Evolutionary conservation across 1,139 yeast species (phyloP).

Genomic region (Yamadazyma triangularis): DNA sequence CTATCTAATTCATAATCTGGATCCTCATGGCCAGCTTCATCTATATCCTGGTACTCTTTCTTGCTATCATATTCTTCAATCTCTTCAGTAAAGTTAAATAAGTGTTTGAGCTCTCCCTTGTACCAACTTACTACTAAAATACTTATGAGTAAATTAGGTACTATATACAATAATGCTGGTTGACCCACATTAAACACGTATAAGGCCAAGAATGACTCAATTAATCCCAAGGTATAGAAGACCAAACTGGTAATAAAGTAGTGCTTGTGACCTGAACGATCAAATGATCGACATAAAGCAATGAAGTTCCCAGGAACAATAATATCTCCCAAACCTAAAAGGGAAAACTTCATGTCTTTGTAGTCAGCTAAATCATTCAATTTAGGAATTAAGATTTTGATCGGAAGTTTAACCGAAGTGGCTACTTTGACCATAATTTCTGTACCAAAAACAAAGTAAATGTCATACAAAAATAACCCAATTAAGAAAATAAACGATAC

Average conservation of each 20-base stretch:
- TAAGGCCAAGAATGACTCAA: constrained; percentile 37
- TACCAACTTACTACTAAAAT: constrained; percentile 20
- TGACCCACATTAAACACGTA: constrained; percentile 45
- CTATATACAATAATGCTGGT: constrained; percentile 63
- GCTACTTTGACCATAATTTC: constrained; percentile 65
- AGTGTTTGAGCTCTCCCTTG: constrained; percentile 32
- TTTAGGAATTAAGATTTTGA: constrained; percentile 48
- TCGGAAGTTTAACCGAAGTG: constrained; percentile 49
- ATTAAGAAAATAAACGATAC: constrained; percentile 41
- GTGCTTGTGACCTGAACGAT: constrained; percentile 24
- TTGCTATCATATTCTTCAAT: constrained; percentile 11
- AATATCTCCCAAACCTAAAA: constrained; percentile 59
- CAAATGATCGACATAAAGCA: constrained; percentile 45
- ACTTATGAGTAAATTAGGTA: constrained; percentile 40
- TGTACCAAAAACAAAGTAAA: constrained; percentile 63
- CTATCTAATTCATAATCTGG: constrained; percentile 16
- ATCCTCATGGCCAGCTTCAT: constrained; percentile 5
- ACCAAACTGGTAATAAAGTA: constrained; percentile 42
- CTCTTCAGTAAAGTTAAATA: constrained; percentile 26
- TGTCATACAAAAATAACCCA: constrained; percentile 57
- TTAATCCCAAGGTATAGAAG: constrained; percentile 44
- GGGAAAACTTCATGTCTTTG: constrained; percentile 13
- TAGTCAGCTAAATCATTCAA: constrained; percentile 3
- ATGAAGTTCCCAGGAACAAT: constrained; percentile 53
- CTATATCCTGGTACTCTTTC: constrained; percentile 3